Percentiles rank a stretch among this genome's conserved stretches.
These are phyloP conservation scores for Truncatella angustata DNA, from an alignment of 2,329 filamentous ascomycete species.

Conservation along the genomic window DNA sequence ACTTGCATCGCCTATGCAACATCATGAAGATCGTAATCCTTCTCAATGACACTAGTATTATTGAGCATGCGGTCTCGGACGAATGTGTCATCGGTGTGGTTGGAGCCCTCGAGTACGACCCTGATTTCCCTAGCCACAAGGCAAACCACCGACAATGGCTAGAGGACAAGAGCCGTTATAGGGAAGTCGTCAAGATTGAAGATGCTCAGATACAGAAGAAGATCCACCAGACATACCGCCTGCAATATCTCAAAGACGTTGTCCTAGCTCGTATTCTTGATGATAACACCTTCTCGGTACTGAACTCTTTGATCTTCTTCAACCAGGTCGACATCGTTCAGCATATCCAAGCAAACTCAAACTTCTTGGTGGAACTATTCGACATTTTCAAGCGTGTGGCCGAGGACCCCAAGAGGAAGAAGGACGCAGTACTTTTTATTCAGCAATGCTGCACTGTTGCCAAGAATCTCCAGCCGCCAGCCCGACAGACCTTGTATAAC, in stretches of 20 bases:
- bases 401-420: conserved; percentile 70
- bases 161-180: conserved; percentile 83
- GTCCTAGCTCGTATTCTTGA: conserved; percentile 93
- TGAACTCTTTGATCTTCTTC: conserved; percentile 98
- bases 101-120: conserved; percentile 94
- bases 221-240: conserved; percentile 92
- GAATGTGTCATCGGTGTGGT: conserved; percentile 88
- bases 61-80: conserved; percentile 90
- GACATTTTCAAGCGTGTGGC: conserved; percentile 72
- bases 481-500: conserved; percentile 77
- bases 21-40: conserved; percentile 97
- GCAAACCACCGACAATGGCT: conserved; percentile 96
- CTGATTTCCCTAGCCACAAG: conserved; percentile 96
- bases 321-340: conserved; percentile 98
- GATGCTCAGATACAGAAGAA: conserved; percentile 79
- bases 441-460: conserved; percentile 93
- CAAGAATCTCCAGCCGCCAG: conserved; percentile 86
- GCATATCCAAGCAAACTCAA: conserved; percentile 79
- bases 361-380: conserved; percentile 83
- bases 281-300: conserved; percentile 94
- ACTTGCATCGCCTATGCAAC: conserved; percentile 89
- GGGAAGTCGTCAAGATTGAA: conserved; percentile 92
- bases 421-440: conserved; percentile 93
- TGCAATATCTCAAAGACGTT: conserved; percentile 98
- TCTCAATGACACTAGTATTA: conserved; percentile 91